Conservation (phyloP, 2,329 filamentous ascomycete genomes). For the Botryotinia calthae region DNA sequence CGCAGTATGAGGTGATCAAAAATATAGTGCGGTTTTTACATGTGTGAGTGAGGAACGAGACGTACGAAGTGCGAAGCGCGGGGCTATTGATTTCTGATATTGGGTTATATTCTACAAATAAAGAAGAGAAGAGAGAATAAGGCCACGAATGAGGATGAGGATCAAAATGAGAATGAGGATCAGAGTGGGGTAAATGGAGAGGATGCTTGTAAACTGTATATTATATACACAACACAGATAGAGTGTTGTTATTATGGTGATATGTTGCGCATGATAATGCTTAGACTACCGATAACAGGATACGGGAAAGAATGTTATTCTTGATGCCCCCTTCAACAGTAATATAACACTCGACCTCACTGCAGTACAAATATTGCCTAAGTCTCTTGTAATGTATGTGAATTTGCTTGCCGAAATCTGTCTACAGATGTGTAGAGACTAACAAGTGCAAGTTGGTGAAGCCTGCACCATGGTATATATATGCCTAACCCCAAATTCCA, state of each 20-base stretch:
- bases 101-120: background rate
- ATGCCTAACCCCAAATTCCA: background rate
- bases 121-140: background rate
- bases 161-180: no score
- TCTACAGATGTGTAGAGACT: background rate
- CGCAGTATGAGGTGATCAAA: background rate
- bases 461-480: conserved; percentile 3
- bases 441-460: background rate
- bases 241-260: background rate
- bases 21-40: background rate
- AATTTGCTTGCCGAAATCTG: background rate
- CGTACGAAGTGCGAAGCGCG: no score
- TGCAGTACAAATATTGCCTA: background rate
- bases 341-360: background rate
- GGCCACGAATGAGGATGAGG: no score
- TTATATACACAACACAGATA: background rate
- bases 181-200: no score
- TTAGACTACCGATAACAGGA: background rate
- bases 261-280: background rate
- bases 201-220: background rate
- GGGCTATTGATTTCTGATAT: background rate
- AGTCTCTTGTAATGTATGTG: background rate
- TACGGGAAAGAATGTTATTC: background rate
- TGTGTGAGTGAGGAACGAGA: background rate
- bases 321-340: background rate